Conservation (phyloP, 345 rosid genomes). For the Euclidium syriacum region DNA sequence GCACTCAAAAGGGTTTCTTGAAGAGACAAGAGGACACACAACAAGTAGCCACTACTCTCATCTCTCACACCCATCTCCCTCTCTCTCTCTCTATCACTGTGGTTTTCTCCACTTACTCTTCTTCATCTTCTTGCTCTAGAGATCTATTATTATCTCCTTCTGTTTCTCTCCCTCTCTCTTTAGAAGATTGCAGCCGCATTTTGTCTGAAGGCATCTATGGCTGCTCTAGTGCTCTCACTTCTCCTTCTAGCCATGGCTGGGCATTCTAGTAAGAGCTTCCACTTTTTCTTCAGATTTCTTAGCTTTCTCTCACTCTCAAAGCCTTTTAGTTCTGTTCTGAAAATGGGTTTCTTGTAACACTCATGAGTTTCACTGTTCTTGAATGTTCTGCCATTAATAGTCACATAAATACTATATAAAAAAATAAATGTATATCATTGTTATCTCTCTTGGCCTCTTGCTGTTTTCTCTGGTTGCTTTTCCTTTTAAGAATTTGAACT, state of each 20-base stretch:
- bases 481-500: not conserved
- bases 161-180: not conserved
- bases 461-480: not conserved
- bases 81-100: not conserved
- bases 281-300: slow-evolving; percentile 11
- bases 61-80: not conserved
- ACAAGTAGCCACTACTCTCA: slow-evolving; percentile 30
- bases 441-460: not conserved
- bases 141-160: slow-evolving; percentile 11
- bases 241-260: slow-evolving; percentile 46
- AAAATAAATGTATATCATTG: not conserved
- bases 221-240: slow-evolving; percentile 36
- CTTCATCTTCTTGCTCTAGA: slow-evolving; percentile 11
- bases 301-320: not conserved
- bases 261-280: slow-evolving; percentile 42
- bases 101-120: not conserved
- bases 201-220: slow-evolving; percentile 34
- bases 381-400: slow-evolving; percentile 2
- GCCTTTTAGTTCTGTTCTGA: not conserved
- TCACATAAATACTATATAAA: no score
- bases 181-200: slow-evolving; percentile 11
- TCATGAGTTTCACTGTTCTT: slow-evolving; percentile 21
- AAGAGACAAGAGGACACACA: slow-evolving; percentile 29
- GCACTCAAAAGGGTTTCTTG: slow-evolving; percentile 24
- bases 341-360: not conserved